Evolutionary conservation across 2,329 filamentous ascomycete genomes (phyloP).

Genomic region (Stenocarpella maydis): DNA sequence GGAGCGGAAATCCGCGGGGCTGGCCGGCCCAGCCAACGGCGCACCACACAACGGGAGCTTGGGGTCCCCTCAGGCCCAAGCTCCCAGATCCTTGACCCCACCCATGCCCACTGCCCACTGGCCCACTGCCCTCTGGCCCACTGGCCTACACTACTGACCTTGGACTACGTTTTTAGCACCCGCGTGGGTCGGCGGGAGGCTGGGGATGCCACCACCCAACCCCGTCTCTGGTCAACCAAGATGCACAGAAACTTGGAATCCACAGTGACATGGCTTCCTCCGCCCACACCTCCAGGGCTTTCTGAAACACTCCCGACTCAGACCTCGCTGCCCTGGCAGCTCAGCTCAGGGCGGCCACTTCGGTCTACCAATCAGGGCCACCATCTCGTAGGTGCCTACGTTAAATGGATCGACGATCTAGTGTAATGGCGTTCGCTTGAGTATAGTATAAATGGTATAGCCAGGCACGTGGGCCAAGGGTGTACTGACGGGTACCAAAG

Average conservation of each 20-base stretch:
- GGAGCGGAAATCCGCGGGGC: slow-evolving; percentile 22
- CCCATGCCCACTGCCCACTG: too few relatives aligned
- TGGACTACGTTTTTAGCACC: slow-evolving; percentile 25
- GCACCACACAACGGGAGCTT: slow-evolving; percentile 6
- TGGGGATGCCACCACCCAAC: slow-evolving; percentile 14
- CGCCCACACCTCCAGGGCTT: neutral
- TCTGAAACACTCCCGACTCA: neutral
- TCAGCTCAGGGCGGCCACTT: neutral
- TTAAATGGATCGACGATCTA: too few relatives aligned
- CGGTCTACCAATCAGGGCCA: too few relatives aligned
- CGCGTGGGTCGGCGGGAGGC: slow-evolving; percentile 11
- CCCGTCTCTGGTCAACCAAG: neutral
- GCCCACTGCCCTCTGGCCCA: too few relatives aligned
- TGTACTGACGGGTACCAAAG: too few relatives aligned
- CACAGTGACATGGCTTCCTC: slow-evolving; percentile 1
- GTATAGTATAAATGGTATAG: too few relatives aligned
- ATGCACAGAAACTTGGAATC: slow-evolving; percentile 10
- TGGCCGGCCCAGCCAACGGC: slow-evolving; percentile 10
- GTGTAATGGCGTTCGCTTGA: too few relatives aligned
- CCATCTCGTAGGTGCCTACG: too few relatives aligned
- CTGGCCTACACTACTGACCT: neutral
- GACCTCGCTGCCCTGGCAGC: neutral
- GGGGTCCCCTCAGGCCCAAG: slow-evolving; percentile 15
- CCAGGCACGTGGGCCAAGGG: too few relatives aligned
- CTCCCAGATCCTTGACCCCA: slow-evolving; percentile 18